These are phyloP conservation scores for Rhizopus delemar DNA, from an alignment of 371 early-diverging fungal genomes.

Conservation along the genomic window DNA sequence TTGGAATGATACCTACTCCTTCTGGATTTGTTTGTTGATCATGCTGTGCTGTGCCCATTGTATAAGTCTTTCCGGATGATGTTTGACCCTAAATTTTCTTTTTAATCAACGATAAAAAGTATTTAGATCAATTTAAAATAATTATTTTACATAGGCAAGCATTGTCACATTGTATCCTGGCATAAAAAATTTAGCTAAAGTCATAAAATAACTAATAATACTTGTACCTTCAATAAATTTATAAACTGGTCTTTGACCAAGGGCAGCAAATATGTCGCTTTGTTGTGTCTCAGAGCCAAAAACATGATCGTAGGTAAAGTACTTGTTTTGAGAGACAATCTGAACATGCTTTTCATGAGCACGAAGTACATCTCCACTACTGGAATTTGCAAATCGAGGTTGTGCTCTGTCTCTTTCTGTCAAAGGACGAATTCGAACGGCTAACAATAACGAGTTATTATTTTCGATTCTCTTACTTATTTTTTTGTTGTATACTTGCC, in stretches of 20 bases:
- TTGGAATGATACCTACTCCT: conserved; percentile 85
- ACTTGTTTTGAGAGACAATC: conserved; percentile 44
- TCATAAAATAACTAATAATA: too few species aligned
- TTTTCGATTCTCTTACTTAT: too few species aligned
- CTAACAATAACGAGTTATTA: conserved; percentile 12
- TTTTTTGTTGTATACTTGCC: conserved; percentile 22
- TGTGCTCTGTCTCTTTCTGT: conserved; percentile 49
- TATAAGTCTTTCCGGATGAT: conserved; percentile 97
- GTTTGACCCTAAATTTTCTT: conserved; percentile 82
- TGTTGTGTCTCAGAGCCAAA: conserved; percentile 45
- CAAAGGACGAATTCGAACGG: conserved; percentile 47
- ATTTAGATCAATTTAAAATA: conserved; percentile 39
- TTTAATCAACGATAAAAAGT: conserved; percentile 37
- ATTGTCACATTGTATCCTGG: conserved; percentile 93
- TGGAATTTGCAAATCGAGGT: conserved; percentile 42
- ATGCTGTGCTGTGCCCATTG: conserved; percentile 94
- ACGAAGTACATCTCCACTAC: conserved; percentile 36
- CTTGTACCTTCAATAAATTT: conserved; percentile 48
- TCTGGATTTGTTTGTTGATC: conserved; percentile 56
- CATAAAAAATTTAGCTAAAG: neutral
- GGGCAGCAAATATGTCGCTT: conserved; percentile 39
- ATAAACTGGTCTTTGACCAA: conserved; percentile 40
- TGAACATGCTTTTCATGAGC: conserved; percentile 44
- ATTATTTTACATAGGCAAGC: conserved; percentile 90
- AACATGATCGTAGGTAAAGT: conserved; percentile 52